Base-by-base conservation (phyloP, 192 early-diverging fungal species). In the Phycomyces blakesleeanus region DNA sequence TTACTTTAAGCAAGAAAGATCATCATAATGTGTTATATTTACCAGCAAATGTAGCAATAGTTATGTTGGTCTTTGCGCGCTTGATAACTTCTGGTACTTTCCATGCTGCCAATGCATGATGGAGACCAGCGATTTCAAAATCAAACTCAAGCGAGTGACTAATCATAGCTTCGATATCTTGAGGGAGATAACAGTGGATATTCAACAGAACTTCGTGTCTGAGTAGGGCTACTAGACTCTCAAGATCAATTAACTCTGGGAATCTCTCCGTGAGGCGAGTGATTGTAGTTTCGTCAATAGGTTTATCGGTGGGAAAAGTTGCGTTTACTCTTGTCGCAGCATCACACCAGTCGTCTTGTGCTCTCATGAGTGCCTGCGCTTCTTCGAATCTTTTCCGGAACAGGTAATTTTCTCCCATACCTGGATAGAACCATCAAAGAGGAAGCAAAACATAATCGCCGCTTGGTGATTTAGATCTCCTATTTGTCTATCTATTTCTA, bases 31-130 rank as follows among this genome's bases (percentile, higher is more conserved):
- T 26, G 47, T 29, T 38, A 14, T 29, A 49, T 57, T 57, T 44
- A 78, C 69, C 75, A 51, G 69, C 66, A 63, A 86, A 87, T 22
- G 85, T 75, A 10, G 84, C 85, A 51, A 76, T 66, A 3, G 82
- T 73, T 51, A 87, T 81, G 58, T 82, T 83, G 16, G 77, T 67
- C 6, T 69, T 68, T 5, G 77, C 79, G 14, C 72, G 57, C 41
- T 76, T 73, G 63, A 87, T 75, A 7, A 82, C 39, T 14, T 71
- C 76, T 10, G 83, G 74, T 18, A 87, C 68, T 49, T 74, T 54
- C 77, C 81, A 83, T 16, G 85, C 85, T 51, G 75, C 66, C 51
- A 85, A 64, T 21, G 86, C 86, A 63, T 88, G 86, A 58, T 88
- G 86, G 59, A 88, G 82, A 15, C 85, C 69, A 21, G 73, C 51